Conservation (phyloP, 257 asterid genomes). For the Osmanthus fragrans region DNA sequence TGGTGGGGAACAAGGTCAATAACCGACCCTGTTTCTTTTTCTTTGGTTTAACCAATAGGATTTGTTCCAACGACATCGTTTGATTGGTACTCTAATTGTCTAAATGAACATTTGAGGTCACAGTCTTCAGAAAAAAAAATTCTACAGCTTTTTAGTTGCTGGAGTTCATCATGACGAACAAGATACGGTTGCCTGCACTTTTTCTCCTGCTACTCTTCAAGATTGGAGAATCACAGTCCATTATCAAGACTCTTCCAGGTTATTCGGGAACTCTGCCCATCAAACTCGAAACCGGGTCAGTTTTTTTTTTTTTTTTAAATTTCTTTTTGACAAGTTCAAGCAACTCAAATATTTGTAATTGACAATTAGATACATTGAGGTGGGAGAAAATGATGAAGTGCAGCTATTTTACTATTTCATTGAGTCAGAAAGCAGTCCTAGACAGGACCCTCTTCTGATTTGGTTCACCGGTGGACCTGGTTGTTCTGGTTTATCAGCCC, state of each 20-base stretch:
- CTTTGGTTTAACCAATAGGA: too few species aligned
- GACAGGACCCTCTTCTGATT: conserved; percentile 32
- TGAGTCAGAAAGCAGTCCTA: conserved; percentile 29
- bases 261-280: neutral
- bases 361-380: conserved; percentile 28
- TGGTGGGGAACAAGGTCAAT: too few species aligned
- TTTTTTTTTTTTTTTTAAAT: neutral
- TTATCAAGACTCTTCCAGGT: neutral
- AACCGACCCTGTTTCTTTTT: too few species aligned
- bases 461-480: conserved; percentile 51
- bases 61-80: too few species aligned
- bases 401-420: conserved; percentile 38
- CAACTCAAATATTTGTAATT: neutral
- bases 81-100: too few species aligned
- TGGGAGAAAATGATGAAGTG: conserved; percentile 23
- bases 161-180: too few species aligned
- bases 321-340: neutral
- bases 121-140: too few species aligned
- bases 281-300: conserved; percentile 37
- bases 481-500: conserved; percentile 32
- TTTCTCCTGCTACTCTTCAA: neutral
- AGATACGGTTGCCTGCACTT: neutral
- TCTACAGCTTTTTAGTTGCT: too few species aligned
- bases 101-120: too few species aligned
- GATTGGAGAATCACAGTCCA: neutral